Evolutionary conservation across 169 alveolate species (phyloP), one percentile per base, ranked within the genome.

Genomic region (Eimeria praecox): DNA sequence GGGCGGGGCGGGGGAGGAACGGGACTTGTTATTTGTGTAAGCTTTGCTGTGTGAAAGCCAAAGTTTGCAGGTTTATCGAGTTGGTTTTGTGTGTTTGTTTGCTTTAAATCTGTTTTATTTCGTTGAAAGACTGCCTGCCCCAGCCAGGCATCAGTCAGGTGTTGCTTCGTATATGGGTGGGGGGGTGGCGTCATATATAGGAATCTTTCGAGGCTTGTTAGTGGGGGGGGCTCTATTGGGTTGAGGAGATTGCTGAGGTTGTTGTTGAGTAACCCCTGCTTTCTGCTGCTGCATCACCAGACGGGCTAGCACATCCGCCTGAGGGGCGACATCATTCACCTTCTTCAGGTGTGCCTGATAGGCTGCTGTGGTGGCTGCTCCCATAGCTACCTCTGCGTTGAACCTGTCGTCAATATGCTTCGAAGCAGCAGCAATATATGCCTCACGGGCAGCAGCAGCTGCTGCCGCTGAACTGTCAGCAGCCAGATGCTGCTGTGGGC

Each of bases 271-370:
- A n/a, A n/a, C n/a, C n/a, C n/a, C n/a, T 56, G 71, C 71, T 44
- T 44, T 3, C 44, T 82, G 90, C 90, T 82, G 90, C 90, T 82
- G 90, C 90, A 44, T 82, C 73, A 82, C 90, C 38, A 82, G 49
- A 0, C 73, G 90, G 46, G 73, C 90, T 6, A 82, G 73, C 24
- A 16, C 90, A 38, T 38, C 18, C 71, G 90, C 90, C 90, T 82
- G 90, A 3, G 90, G 90, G 14, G 90, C 73, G 20, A 82, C 90
- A 46, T 82, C 90, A 38, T 82, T 69, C n/a, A 49, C 44, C 46
- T 82, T 82, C 71, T 46, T 42, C n/a, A 82, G 90, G 49, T 82
- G 90, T 18, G 90, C 90, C 73, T 82, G 90, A n/a, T 82, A 49
- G 27, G 90, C 90, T 8, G 90, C 90, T 20, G 44, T 82, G 44